Percentiles rank a stretch among this genome's conserved stretches.
Evolutionary conservation across 768 basidiomycete genomes (phyloP).

Genomic region (Suillus paluster): DNA sequence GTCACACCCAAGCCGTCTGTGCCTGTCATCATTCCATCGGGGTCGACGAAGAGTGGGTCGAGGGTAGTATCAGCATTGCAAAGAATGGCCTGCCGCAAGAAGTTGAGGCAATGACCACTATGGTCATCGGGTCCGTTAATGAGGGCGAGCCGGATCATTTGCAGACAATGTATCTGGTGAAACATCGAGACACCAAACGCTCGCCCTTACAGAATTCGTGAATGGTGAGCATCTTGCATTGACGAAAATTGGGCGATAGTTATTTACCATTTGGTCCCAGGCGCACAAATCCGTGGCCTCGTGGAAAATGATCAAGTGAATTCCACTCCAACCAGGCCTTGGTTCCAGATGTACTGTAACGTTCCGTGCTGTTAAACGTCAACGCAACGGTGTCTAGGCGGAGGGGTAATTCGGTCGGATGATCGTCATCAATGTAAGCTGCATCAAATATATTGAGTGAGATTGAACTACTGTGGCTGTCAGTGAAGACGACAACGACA

Average conservation of each 20-base stretch:
- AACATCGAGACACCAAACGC: slow-evolving; percentile 31
- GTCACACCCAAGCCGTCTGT: slow-evolving; percentile 30
- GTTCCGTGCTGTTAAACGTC: slow-evolving; percentile 31
- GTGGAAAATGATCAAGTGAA: slow-evolving; percentile 19
- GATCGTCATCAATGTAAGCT: slow-evolving; percentile 33
- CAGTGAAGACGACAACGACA: not conserved
- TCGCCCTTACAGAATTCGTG: slow-evolving; percentile 13
- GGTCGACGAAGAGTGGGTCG: slow-evolving; percentile 35
- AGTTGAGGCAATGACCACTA: slow-evolving; percentile 45
- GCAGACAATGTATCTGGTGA: slow-evolving; percentile 36
- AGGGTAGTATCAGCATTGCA: slow-evolving; percentile 49
- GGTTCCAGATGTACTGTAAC: slow-evolving; percentile 23
- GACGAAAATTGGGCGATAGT: not conserved
- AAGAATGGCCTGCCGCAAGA: slow-evolving; percentile 45
- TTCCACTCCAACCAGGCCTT: slow-evolving; percentile 28
- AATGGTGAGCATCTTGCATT: not conserved
- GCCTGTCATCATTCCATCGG: slow-evolving; percentile 9
- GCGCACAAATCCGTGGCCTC: slow-evolving; percentile 28
- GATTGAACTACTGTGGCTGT: not conserved
- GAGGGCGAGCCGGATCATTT: slow-evolving; percentile 15
- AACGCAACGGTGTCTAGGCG: slow-evolving; percentile 15
- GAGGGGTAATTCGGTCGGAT: slow-evolving; percentile 24
- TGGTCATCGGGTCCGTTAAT: slow-evolving; percentile 6
- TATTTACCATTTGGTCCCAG: slow-evolving; percentile 23
- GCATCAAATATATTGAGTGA: not conserved